These are phyloP conservation scores for Sarocladium kiliense DNA, from an alignment of 2,329 filamentous ascomycete species.

Conservation along the genomic window DNA sequence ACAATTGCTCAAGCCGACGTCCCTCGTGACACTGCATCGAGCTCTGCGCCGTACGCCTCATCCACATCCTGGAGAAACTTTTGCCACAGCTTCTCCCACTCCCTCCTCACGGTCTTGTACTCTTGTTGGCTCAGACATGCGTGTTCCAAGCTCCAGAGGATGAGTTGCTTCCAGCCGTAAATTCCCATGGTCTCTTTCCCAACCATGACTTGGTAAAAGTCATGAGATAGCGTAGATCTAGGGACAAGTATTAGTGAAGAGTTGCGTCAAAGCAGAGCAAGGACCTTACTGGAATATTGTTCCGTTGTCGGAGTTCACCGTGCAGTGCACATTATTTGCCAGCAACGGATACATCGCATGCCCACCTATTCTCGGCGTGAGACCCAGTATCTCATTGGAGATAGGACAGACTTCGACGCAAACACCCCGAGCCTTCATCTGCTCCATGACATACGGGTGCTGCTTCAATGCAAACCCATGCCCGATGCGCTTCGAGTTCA, in stretches of 20 bases:
- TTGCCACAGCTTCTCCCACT: constrained; percentile 54
- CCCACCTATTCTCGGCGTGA: constrained; percentile 59
- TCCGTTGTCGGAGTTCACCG: constrained; percentile 70
- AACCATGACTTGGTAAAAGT: constrained; percentile 73
- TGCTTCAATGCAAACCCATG: constrained; percentile 67
- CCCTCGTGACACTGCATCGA: background rate
- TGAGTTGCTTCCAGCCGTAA: constrained; percentile 66
- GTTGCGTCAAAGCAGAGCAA: background rate
- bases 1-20: background rate
- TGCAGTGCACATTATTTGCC: constrained; percentile 69
- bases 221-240: constrained; percentile 66
- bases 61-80: constrained; percentile 51
- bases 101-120: constrained; percentile 25
- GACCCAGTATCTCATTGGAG: constrained; percentile 69
- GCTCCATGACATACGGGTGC: constrained; percentile 60
- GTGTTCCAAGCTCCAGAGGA: constrained; percentile 58
- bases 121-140: constrained; percentile 45
- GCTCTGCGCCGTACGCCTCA: constrained; percentile 26
- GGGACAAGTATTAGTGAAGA: background rate
- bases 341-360: constrained; percentile 64
- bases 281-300: constrained; percentile 60
- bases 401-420: constrained; percentile 75
- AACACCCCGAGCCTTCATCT: constrained; percentile 58
- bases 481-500: constrained; percentile 65
- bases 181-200: constrained; percentile 63